phyloP scores from a whole-genome alignment of 495 filamentous ascomycete genomes.

The Talaromyces adpressus region DNA sequence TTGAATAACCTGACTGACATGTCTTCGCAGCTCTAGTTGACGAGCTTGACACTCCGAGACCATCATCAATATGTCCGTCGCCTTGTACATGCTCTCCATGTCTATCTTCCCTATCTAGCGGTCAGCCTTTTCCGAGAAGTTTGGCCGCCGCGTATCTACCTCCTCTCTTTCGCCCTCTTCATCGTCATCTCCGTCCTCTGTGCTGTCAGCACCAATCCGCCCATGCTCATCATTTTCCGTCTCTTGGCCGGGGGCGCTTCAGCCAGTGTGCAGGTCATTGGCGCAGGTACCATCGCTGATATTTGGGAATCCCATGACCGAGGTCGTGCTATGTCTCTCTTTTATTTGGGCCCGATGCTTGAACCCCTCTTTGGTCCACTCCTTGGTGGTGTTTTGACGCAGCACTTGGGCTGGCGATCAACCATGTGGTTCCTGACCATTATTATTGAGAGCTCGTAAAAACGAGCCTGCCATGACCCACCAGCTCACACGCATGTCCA shows the following conservation, averaged over 20 bases:
- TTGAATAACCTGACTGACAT: no score
- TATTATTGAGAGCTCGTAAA: no score
- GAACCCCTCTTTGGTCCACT: constrained; percentile 9
- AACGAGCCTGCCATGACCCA: no score
- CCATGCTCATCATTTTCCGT: constrained; percentile 81
- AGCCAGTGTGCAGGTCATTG: constrained; percentile 8
- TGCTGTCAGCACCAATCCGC: constrained; percentile 31
- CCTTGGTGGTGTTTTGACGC: constrained; percentile 8
- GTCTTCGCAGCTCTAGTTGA: no score
- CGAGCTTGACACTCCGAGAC: constrained; percentile 49
- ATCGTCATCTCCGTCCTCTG: no score
- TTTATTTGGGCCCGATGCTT: no score
- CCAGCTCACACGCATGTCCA: no score
- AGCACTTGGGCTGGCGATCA: constrained; percentile 7
- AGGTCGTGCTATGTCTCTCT: not conserved
- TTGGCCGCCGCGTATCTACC: no score
- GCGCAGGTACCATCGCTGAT: constrained; percentile 11
- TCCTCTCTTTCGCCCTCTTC: no score
- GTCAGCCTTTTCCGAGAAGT: no score
- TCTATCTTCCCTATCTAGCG: constrained; percentile 75
- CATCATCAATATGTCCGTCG: constrained; percentile 64
- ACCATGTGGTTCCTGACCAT: constrained; percentile 1
- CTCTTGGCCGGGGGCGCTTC: constrained; percentile 75
- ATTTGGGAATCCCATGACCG: constrained; percentile 6
- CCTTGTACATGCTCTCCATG: constrained; percentile 72